Base-by-base conservation (phyloP, 805 yeast species). In the Lipomyces starkeyi region DNA sequence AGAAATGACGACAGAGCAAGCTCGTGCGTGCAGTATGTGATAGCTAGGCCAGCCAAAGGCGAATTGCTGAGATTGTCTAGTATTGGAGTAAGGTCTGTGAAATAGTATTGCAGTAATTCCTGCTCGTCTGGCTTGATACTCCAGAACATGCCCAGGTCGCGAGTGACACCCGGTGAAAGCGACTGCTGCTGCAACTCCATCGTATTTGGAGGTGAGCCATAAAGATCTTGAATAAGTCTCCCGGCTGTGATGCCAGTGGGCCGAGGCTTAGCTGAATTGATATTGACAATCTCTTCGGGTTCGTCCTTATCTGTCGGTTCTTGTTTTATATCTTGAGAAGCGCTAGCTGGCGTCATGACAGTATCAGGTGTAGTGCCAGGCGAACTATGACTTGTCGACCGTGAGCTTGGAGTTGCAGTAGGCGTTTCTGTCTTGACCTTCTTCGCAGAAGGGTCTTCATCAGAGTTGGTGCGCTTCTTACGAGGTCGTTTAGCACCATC, bases 21-120 rank as follows among this genome's bases (percentile, higher is more conserved):
- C 9, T 68, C 71, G 54, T 62, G 70, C 11, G 69, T 64, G 61
- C 71, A 68, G 62, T 62, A 66, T 5, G 72, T 66, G 63, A 66
- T 63, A 2, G 70, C 72, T 35, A 69, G 62, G 27, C 70, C 70
- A 35, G 70, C 70, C 8, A 66, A 61, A 6, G 67, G 69, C 35
- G 70, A 65, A 29, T 66, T 69, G 29, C 40, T 63, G 17, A 60
- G 67, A 34, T 66, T 66, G 49, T 69, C 72, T 6, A 69, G 71
- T 6, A 69, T 54, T 6, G 71, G 72, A 25, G 71, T 61, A 40
- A 66, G 64, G 32, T 69, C 72, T 4, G 68, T 63, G 61, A 69
- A 67, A 61, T 58, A 69, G 49, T 69, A 69, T 27, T 67, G 68
- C 25, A 69, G 61, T 54, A 69, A 27, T 29, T 67, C 66, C 37